Percentiles rank a stretch among this genome's conserved stretches.
These are phyloP conservation scores for Thelephora ganbajun DNA, from an alignment of 768 basidiomycete species.

Conservation along the genomic window DNA sequence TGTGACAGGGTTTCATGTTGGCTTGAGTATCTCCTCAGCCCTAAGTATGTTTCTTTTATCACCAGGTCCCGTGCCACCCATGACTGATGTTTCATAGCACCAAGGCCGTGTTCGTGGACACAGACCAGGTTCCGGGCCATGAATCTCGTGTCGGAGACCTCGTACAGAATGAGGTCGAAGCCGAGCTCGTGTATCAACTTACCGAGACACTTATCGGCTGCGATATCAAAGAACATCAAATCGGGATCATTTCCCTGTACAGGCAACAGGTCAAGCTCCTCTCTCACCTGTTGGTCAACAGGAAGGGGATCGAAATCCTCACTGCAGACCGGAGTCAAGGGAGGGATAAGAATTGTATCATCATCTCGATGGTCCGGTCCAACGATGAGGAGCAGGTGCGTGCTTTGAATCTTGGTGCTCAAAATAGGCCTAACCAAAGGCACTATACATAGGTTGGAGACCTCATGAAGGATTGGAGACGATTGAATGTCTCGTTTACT, in stretches of 20 bases:
- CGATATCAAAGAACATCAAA: slow-evolving; percentile 55
- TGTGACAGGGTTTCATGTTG: slow-evolving; percentile 41
- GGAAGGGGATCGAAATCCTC: slow-evolving; percentile 60
- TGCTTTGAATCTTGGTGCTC: slow-evolving; percentile 3
- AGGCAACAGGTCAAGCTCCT: slow-evolving; percentile 92
- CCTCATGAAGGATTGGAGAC: slow-evolving; percentile 86
- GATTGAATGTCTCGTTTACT: slow-evolving; percentile 95
- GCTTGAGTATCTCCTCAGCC: slow-evolving; percentile 49
- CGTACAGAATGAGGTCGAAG: slow-evolving; percentile 82
- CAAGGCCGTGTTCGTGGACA: slow-evolving; percentile 89
- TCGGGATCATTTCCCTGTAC: slow-evolving; percentile 86
- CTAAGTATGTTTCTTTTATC: slow-evolving; percentile 32
- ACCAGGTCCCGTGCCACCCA: neutral
- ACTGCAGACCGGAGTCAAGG: slow-evolving; percentile 94
- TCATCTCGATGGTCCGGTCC: slow-evolving; percentile 86
- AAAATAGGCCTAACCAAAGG: neutral
- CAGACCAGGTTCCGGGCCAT: slow-evolving; percentile 62
- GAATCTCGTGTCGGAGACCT: slow-evolving; percentile 81
- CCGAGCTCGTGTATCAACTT: slow-evolving; percentile 50
- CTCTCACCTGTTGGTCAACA: slow-evolving; percentile 41
- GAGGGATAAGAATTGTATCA: slow-evolving; percentile 87
- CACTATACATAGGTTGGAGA: slow-evolving; percentile 59
- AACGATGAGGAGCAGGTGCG: slow-evolving; percentile 66
- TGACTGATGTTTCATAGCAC: slow-evolving; percentile 30
- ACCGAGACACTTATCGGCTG: slow-evolving; percentile 47